These are phyloP conservation scores for Oryza officinalis DNA, from an alignment of 176 grass and related monocot genomes.

Conservation along the genomic window DNA sequence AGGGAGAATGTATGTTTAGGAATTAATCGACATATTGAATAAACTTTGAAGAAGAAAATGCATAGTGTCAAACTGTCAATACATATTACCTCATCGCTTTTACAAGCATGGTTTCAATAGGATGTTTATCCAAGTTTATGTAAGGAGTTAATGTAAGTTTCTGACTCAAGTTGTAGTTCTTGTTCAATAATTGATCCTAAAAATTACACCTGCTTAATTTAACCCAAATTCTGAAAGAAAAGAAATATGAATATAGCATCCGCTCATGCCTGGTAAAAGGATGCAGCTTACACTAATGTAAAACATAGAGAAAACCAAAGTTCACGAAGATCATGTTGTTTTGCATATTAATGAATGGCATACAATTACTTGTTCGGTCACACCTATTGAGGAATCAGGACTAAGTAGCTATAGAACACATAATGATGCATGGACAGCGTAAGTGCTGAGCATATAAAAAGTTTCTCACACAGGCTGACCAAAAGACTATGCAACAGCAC, in stretches of 20 bases:
- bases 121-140: not conserved
- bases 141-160: not conserved
- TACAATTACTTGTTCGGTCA: not conserved
- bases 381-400: not conserved
- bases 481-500: not conserved
- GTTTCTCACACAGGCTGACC: not conserved
- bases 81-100: not conserved
- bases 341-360: not conserved
- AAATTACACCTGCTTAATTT: not conserved
- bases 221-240: not conserved
- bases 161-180: not conserved
- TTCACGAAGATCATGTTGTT: not conserved
- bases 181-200: not conserved
- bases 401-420: not conserved
- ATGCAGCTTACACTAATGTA: not conserved
- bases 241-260: not conserved
- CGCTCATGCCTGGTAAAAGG: not conserved
- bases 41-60: too few relatives aligned
- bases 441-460: not conserved
- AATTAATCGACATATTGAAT: not conserved
- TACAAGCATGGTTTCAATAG: not conserved
- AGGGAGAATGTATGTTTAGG: not conserved
- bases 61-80: too few relatives aligned
- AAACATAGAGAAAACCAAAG: not conserved
- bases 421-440: not conserved